phyloP scores from a whole-genome alignment of 352 stramenopile species.

The Pythium periplocum region DNA sequence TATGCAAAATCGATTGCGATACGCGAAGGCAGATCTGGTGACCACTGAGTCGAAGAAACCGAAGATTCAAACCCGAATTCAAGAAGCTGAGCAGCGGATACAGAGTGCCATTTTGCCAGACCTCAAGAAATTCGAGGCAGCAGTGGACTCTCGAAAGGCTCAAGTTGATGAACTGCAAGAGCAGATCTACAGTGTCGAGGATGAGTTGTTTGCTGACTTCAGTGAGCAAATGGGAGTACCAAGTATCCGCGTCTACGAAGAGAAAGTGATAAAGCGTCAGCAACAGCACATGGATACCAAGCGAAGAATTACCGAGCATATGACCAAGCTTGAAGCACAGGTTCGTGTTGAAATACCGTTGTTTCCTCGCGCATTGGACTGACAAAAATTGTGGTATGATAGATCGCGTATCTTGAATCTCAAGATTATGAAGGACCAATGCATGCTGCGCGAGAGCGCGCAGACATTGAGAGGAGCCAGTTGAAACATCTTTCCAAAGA shows the following conservation, averaged over 20 bases:
- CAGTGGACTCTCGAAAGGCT: conserved; percentile 35
- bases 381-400: conserved; percentile 4
- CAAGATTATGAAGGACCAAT: conserved; percentile 63
- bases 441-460: conserved; percentile 36
- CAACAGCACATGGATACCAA: conserved; percentile 62
- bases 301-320: conserved; percentile 70
- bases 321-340: conserved; percentile 80
- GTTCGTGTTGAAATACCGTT: conserved; percentile 19
- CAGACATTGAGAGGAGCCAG: conserved; percentile 35
- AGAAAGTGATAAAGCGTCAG: conserved; percentile 87
- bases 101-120: conserved; percentile 52
- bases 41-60: conserved; percentile 70
- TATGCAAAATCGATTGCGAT: conserved; percentile 62
- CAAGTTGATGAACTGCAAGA: conserved; percentile 43
- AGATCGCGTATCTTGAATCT: conserved; percentile 59
- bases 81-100: conserved; percentile 47
- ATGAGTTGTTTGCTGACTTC: conserved; percentile 85
- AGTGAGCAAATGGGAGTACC: conserved; percentile 68
- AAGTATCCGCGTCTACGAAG: conserved; percentile 91
- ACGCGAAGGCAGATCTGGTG: conserved; percentile 68
- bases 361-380: not conserved
- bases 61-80: conserved; percentile 55
- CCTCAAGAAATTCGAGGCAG: conserved; percentile 51
- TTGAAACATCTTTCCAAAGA: conserved; percentile 56
- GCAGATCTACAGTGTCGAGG: conserved; percentile 69